Conservation (phyloP, 1,284 basidiomycete species). For the Volvariella surrecta region DNA sequence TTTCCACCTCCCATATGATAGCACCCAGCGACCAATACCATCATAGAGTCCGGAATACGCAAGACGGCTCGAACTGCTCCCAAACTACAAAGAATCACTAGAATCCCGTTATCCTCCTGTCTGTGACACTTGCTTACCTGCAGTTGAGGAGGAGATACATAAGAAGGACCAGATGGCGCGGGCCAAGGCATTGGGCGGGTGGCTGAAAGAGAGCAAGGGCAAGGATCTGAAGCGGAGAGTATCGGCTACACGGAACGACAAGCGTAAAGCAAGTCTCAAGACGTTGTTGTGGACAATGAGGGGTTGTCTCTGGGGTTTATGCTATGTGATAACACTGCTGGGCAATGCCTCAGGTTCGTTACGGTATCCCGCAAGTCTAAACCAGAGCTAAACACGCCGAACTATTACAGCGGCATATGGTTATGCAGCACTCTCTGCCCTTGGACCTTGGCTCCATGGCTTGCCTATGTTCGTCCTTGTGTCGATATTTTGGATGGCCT, state of each 20-base stretch:
- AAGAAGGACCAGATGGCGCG: conserved; percentile 78
- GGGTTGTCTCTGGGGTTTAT: conserved; percentile 52
- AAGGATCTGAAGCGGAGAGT: conserved; percentile 42
- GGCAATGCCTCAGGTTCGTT: conserved; percentile 37
- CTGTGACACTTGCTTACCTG: conserved; percentile 65
- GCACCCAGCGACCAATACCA: conserved; percentile 6
- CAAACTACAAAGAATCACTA: conserved; percentile 66
- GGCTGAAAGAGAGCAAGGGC: conserved; percentile 54
- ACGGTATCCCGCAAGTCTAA: conserved; percentile 4
- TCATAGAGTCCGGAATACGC: conserved; percentile 64
- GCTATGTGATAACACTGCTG: conserved; percentile 32
- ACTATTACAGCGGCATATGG: conserved; percentile 21
- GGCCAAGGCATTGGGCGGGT: conserved; percentile 64
- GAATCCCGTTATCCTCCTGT: conserved; percentile 81
- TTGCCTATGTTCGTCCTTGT: conserved; percentile 41
- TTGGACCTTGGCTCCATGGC: conserved; percentile 21
- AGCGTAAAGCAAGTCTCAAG: conserved; percentile 33
- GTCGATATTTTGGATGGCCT: conserved; percentile 63
- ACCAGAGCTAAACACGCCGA: not conserved
- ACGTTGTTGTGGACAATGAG: conserved; percentile 52
- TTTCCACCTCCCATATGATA: conserved; percentile 8
- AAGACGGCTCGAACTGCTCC: conserved; percentile 50
- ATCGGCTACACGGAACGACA: conserved; percentile 28
- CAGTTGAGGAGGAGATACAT: conserved; percentile 73
- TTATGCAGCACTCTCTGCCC: conserved; percentile 16